Evolutionary conservation across 106 monocot species (phyloP), one percentile per base, ranked within the genome.

Genomic region (Dactylorhiza incarnata): DNA sequence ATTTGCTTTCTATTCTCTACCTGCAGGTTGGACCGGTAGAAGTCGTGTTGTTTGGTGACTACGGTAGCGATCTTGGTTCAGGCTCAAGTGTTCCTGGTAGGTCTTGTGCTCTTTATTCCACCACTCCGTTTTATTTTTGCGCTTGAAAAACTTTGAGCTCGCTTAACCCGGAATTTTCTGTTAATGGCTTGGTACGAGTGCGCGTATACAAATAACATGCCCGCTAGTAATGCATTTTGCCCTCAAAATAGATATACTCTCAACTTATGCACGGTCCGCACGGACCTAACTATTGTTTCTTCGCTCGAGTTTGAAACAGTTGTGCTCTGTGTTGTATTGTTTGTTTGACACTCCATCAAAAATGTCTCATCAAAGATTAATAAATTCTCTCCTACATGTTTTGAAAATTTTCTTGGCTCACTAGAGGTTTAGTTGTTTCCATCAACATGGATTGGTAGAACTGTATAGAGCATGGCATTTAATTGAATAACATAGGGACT

Each of bases 41-140:
- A 82, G 93, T 91, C 50, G 93, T 89, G 52, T 45, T 85, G 5
- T 97, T 91, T 86, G 87, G 83, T 45, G 93, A 97, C 79, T 94
- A 94, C 78, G 89, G 93, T 74, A 94, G 86, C 80, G 96, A 97
- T 82, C 79, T 94, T 74, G 93, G 96, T 44, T 97, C 93, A 55
- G 91, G 96, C n/a, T 76, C 82, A 29, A 87, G 84, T 19, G 89
- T 97, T n/a, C 91, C 91, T 67, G 96, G 91, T 97, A 89, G 19
- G 78, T 37, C 16, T 45, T 45, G 6, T 59, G 4, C 71, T 16
- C n/a, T 71, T 47, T 71, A 48, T 48, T 45, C n/a, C 29, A 66
- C 29, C 29, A 66, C 24, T 66, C 66, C 66, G 29, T 37, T 66
- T 66, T 66, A 26, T 66, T 11, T 52, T 3, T 37, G 37, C 37